Evolutionary conservation across 164 flowering plant species (phyloP), one percentile per base, ranked within the genome.

Genomic region (Dillenia turbinata): DNA sequence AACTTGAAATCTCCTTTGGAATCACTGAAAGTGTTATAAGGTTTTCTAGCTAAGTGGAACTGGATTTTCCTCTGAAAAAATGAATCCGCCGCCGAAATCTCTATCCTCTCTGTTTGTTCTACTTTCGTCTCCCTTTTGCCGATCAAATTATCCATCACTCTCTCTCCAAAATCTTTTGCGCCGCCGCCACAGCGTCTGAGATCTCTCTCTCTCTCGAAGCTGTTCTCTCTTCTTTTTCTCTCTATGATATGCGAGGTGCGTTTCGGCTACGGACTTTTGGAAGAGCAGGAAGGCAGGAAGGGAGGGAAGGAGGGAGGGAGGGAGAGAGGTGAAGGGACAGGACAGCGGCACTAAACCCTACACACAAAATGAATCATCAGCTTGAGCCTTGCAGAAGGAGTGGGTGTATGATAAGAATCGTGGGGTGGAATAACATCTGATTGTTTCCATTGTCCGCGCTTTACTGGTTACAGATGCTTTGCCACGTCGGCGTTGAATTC

Each of bases 1-100:
- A 90, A 66, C 64, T 68, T 66, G 61, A 90, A 90, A 69, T 78
- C 84, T 0, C 77, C 75, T 49, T 49, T 59, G 4, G 64, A 59
- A 45, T 49, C 77, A 4, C 49, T 47, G 40, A 75, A 70, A 13
- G 77, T 76, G 44, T 55, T 67, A 66, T 60, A 74, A 7, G 77
- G 78, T 55, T 81, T 87, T 17, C 82, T 76, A 2, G 89, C 85
- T 3, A 66, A 73, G 56, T 79, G 90, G 45, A 84, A 89, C 62
- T 82, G 83, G 71, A 89, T 82, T 57, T 67, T 80, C 60, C 85
- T 72, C 17, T 71, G 67, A 9, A 73, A 64, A 44, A 61, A n/a
- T 45, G 78, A 67, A 15, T 60, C 64, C 22, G 51, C 47, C 33
- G 44, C 48, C 6, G 61, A 50, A 26, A 16, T 62, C 40, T 61